Evolutionary conservation across 768 basidiomycete genomes (phyloP).

Genomic region (Tricholomella constricta): DNA sequence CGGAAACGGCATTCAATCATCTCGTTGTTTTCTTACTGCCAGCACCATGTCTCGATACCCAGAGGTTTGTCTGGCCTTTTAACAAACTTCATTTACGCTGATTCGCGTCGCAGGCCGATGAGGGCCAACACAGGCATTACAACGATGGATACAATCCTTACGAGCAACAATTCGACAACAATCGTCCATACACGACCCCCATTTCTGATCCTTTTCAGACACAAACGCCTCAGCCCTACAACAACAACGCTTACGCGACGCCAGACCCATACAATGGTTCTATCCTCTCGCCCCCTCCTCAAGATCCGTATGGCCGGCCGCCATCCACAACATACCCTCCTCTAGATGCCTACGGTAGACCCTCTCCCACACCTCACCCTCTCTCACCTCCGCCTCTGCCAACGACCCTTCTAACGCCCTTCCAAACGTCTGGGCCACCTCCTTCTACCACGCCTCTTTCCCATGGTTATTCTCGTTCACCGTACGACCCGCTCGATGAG

Average conservation of each 20-base stretch:
- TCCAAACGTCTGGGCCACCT: constrained; percentile 23
- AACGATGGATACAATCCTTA: constrained; percentile 69
- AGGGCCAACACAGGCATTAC: constrained; percentile 62
- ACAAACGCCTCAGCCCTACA: constrained; percentile 24
- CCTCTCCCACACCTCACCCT: constrained; percentile 15
- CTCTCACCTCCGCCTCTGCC: constrained; percentile 19
- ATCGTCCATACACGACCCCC: constrained; percentile 14
- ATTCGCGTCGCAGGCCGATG: constrained; percentile 50
- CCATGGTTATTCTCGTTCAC: constrained; percentile 17
- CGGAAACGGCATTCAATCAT: background rate
- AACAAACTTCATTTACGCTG: background rate
- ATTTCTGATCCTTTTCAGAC: constrained; percentile 4
- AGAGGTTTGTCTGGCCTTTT: background rate
- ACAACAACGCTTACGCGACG: constrained; percentile 18
- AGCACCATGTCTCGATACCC: constrained; percentile 12
- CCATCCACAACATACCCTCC: constrained; percentile 13
- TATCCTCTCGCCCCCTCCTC: constrained; percentile 26
- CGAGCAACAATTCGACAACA: constrained; percentile 39
- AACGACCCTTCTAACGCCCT: constrained; percentile 11
- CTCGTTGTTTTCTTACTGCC: background rate
- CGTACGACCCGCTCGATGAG: constrained; percentile 45
- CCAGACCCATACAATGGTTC: constrained; percentile 23
- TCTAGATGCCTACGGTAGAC: background rate
- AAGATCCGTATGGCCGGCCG: constrained; percentile 16
- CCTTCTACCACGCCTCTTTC: constrained; percentile 22